Conservation (phyloP, 768 basidiomycete species). For the Terana coerulea region DNA sequence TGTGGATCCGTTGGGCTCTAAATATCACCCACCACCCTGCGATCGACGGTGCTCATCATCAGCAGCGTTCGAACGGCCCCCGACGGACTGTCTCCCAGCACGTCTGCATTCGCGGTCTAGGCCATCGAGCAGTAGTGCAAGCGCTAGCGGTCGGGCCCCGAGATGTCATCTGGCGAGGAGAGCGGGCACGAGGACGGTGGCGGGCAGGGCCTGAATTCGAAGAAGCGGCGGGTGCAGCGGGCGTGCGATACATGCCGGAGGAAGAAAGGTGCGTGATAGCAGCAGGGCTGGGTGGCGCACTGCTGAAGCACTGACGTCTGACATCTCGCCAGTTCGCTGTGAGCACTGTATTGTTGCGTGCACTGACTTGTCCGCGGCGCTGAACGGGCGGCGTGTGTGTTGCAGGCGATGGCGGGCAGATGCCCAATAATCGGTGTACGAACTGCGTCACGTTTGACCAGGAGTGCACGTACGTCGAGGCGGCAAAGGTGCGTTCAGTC, state of each 20-base stretch:
- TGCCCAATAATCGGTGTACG: constrained; percentile 58
- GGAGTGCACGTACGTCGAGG: constrained; percentile 67
- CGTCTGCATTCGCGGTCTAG: too few relatives aligned
- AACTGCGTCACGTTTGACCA: constrained; percentile 56
- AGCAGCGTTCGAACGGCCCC: too few relatives aligned
- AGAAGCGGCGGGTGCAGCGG: constrained; percentile 71
- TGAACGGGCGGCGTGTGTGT: neutral
- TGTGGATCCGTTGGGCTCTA: too few relatives aligned
- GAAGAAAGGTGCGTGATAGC: constrained; percentile 64
- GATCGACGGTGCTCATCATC: too few relatives aligned
- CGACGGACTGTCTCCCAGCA: too few relatives aligned
- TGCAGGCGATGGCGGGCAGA: constrained; percentile 66
- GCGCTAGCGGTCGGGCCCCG: constrained; percentile 7
- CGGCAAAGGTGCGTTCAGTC: constrained; percentile 51
- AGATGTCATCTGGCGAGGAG: constrained; percentile 57
- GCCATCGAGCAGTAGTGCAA: too few relatives aligned
- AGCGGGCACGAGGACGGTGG: constrained; percentile 40
- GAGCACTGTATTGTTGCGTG: constrained; percentile 23
- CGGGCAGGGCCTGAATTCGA: constrained; percentile 33
- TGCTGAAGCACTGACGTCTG: constrained; percentile 13
- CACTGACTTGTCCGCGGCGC: neutral
- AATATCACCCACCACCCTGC: too few relatives aligned
- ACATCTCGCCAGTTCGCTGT: constrained; percentile 54
- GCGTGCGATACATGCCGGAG: constrained; percentile 82
- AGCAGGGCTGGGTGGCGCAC: constrained; percentile 9